Percentiles rank a stretch among this genome's conserved stretches.
Evolutionary conservation across 495 filamentous ascomycete species (phyloP).

Genomic region (Schizothecium vesticola): DNA sequence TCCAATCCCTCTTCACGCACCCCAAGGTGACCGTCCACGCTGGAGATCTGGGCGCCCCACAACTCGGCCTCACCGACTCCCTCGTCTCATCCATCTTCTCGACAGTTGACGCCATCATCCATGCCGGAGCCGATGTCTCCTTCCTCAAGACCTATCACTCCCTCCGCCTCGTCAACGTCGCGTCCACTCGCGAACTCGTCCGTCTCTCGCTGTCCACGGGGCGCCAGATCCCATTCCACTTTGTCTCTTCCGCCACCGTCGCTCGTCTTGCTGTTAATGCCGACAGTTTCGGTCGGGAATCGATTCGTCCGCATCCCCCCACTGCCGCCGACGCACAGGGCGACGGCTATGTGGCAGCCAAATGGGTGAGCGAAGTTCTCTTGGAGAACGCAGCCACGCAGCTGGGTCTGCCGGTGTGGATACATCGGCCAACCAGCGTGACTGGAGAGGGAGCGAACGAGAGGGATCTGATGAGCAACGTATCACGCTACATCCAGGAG

Average conservation of each 20-base stretch:
- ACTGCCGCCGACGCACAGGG: background rate
- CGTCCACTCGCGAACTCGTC: constrained; percentile 40
- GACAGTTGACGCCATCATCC: constrained; percentile 41
- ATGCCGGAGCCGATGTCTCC: constrained; percentile 49
- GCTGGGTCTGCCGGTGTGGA: constrained; percentile 32
- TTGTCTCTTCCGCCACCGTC: constrained; percentile 42
- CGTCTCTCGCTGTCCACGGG: constrained; percentile 20
- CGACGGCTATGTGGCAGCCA: constrained; percentile 45
- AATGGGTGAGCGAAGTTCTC: constrained; percentile 51
- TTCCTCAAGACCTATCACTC: constrained; percentile 44
- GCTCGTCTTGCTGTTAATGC: constrained; percentile 14
- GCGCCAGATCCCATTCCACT: constrained; percentile 45
- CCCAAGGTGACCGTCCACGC: constrained; percentile 32
- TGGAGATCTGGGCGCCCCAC: constrained; percentile 38
- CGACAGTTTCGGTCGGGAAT: constrained; percentile 18
- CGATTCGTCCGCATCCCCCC: background rate
- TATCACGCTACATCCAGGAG: background rate
- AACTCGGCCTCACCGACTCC: constrained; percentile 33
- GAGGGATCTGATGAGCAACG: constrained; percentile 2
- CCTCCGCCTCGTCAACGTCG: constrained; percentile 39
- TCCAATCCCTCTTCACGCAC: constrained; percentile 18
- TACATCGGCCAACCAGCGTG: constrained; percentile 37
- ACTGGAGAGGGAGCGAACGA: constrained; percentile 2
- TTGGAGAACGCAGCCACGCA: constrained; percentile 33
- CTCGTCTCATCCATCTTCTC: constrained; percentile 26